Percentiles rank a stretch among this genome's conserved stretches.
These are phyloP conservation scores for Hypoxylon sp. DNA, from an alignment of 2,329 filamentous ascomycete species.

Conservation along the genomic window DNA sequence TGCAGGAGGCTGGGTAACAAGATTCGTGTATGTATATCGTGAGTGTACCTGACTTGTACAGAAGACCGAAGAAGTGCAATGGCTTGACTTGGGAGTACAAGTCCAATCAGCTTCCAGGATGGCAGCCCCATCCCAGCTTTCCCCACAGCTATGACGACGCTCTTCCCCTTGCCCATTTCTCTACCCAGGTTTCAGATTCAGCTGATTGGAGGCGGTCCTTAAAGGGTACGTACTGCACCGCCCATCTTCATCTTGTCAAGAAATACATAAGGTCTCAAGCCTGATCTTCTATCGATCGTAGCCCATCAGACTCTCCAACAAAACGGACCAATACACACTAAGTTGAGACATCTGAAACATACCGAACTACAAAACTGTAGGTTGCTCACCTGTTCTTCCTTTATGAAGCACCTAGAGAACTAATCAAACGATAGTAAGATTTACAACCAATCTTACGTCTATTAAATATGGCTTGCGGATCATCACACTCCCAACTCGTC, in stretches of 20 bases:
- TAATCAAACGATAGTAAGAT: constrained; percentile 5
- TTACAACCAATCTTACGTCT: neutral
- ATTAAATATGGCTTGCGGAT: constrained; percentile 54
- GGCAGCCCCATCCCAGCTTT: constrained; percentile 1
- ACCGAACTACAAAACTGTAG: constrained; percentile 6
- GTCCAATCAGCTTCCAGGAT: constrained; percentile 21
- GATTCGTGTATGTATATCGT: constrained; percentile 3
- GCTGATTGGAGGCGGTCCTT: constrained; percentile 13
- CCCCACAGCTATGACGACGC: constrained; percentile 41
- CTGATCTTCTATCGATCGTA: neutral
- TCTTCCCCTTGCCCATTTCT: constrained; percentile 20
- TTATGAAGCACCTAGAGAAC: neutral
- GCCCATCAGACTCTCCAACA: neutral
- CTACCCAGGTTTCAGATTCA: constrained; percentile 25
- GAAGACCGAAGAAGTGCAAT: neutral
- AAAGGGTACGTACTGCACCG: constrained; percentile 33
- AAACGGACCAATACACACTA: neutral
- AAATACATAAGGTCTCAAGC: constrained; percentile 14
- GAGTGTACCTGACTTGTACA: neutral
- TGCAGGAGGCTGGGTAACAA: neutral
- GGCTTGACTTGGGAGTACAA: neutral
- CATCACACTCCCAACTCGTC: constrained; percentile 54
- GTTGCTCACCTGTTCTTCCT: neutral
- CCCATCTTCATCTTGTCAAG: constrained; percentile 12
- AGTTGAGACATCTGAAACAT: constrained; percentile 11